phyloP scores from a whole-genome alignment of 208 protist genomes.

The Trichomonas tenax region DNA sequence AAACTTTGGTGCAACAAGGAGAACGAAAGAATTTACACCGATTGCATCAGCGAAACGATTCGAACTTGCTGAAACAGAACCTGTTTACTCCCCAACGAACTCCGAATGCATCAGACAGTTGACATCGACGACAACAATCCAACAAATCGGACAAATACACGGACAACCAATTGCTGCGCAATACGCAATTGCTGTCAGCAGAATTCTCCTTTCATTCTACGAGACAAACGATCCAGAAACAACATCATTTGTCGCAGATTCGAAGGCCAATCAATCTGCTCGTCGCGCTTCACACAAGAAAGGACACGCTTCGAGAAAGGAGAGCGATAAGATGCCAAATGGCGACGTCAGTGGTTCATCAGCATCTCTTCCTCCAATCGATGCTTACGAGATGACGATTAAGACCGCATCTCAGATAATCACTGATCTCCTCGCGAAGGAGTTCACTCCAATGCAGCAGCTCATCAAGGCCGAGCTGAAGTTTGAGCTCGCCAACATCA shows the following conservation, averaged over 20 bases:
- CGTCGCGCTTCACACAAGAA: not conserved
- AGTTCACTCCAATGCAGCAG: not conserved
- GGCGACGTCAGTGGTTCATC: not conserved
- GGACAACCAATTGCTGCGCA: not conserved
- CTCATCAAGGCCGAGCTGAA: not conserved
- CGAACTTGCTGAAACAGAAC: not conserved
- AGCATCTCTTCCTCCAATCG: not conserved
- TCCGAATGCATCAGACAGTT: not conserved
- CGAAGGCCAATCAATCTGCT: not conserved
- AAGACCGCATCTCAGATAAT: not conserved
- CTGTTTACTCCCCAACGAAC: not conserved
- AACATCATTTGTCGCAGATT: too few species aligned
- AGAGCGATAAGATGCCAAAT: not conserved
- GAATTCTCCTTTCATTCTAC: not conserved
- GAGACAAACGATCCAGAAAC: not conserved
- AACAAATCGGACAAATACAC: not conserved
- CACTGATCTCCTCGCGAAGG: not conserved
- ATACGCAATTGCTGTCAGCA: not conserved
- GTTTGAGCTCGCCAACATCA: not conserved
- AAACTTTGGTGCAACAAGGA: not conserved
- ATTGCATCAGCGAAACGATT: not conserved
- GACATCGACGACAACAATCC: not conserved
- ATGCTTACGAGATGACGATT: not conserved
- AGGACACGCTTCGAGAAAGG: not conserved
- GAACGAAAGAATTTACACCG: not conserved